Percentiles rank a stretch among this genome's conserved stretches.
These are phyloP conservation scores for Zasmidium cellare DNA, from an alignment of 2,329 filamentous ascomycete species.

Conservation along the genomic window DNA sequence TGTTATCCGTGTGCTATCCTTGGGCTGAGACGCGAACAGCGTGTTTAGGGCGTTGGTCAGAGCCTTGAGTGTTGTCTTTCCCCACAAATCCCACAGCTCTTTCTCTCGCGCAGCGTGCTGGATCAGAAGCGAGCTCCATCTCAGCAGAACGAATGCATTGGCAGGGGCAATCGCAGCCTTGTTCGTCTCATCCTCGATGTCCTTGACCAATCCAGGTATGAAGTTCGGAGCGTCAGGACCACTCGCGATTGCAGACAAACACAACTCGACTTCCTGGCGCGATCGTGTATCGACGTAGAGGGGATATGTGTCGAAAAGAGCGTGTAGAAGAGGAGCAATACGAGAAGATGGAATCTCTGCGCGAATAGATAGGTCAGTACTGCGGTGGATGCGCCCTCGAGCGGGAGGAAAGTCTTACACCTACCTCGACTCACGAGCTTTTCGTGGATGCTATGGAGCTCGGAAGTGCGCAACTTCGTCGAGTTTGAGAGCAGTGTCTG, in stretches of 20 bases:
- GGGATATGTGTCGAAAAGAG: conserved; percentile 84
- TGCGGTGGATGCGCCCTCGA: not conserved
- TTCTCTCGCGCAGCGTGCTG: conserved; percentile 64
- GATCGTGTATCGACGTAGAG: conserved; percentile 85
- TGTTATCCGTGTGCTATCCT: conserved; percentile 66
- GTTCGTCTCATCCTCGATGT: conserved; percentile 69
- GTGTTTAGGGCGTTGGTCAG: conserved; percentile 75
- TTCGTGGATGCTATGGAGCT: conserved; percentile 47
- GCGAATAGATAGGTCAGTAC: conserved; percentile 11
- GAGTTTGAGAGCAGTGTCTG: conserved; percentile 48
- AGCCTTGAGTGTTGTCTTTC: conserved; percentile 65
- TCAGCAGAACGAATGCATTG: conserved; percentile 83
- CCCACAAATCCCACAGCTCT: conserved; percentile 64
- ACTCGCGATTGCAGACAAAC: conserved; percentile 68
- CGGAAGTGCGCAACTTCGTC: conserved; percentile 48
- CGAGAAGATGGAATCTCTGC: conserved; percentile 24
- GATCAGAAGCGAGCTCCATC: conserved; percentile 83
- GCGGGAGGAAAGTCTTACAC: conserved; percentile 17
- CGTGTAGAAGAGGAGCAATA: conserved; percentile 50
- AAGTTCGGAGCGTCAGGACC: conserved; percentile 57
- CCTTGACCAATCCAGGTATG: conserved; percentile 65
- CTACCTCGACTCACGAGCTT: conserved; percentile 45
- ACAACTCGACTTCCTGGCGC: conserved; percentile 77
- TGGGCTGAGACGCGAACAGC: conserved; percentile 67
- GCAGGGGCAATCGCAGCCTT: conserved; percentile 76